These are phyloP conservation scores for Antrodiella citrinella DNA, from an alignment of 768 basidiomycete genomes.

Conservation along the genomic window DNA sequence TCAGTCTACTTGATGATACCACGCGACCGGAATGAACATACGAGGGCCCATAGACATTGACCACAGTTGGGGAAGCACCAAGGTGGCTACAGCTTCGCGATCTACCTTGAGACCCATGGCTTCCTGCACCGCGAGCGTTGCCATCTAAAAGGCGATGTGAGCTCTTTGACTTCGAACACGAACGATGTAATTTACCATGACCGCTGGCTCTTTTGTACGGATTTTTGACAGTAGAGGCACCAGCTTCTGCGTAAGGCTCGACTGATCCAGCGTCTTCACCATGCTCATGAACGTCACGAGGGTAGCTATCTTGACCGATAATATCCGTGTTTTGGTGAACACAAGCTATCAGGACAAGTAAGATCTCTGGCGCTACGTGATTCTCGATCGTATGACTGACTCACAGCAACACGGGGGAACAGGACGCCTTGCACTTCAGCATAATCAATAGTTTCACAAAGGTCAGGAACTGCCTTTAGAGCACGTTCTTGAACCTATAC, in stretches of 20 bases:
- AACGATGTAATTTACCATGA: slow-evolving; percentile 65
- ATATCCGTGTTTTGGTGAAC: slow-evolving; percentile 84
- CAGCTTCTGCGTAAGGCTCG: slow-evolving; percentile 88
- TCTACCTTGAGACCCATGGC: slow-evolving; percentile 96
- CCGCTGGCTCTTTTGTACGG: slow-evolving; percentile 91
- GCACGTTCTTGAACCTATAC: slow-evolving; percentile 86
- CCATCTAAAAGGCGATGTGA: slow-evolving; percentile 46
- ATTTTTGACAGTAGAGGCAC: slow-evolving; percentile 93
- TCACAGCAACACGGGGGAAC: slow-evolving; percentile 88
- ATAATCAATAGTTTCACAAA: slow-evolving; percentile 93
- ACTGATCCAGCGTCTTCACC: slow-evolving; percentile 86
- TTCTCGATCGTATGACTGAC: too few species aligned
- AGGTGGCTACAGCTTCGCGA: slow-evolving; percentile 65
- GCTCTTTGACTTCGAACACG: background rate
- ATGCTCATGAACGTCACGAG: slow-evolving; percentile 75
- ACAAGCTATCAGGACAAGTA: slow-evolving; percentile 67
- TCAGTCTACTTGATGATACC: too few species aligned
- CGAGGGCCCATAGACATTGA: slow-evolving; percentile 94
- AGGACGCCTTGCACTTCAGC: slow-evolving; percentile 87
- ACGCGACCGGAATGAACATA: slow-evolving; percentile 31
- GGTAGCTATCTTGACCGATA: slow-evolving; percentile 89
- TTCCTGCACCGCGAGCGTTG: slow-evolving; percentile 84
- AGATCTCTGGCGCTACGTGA: background rate
- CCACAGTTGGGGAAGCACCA: slow-evolving; percentile 68
- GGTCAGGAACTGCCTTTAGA: slow-evolving; percentile 69